These are phyloP conservation scores for Clonostachys rosea DNA, from an alignment of 2,329 filamentous ascomycete species.

Conservation along the genomic window DNA sequence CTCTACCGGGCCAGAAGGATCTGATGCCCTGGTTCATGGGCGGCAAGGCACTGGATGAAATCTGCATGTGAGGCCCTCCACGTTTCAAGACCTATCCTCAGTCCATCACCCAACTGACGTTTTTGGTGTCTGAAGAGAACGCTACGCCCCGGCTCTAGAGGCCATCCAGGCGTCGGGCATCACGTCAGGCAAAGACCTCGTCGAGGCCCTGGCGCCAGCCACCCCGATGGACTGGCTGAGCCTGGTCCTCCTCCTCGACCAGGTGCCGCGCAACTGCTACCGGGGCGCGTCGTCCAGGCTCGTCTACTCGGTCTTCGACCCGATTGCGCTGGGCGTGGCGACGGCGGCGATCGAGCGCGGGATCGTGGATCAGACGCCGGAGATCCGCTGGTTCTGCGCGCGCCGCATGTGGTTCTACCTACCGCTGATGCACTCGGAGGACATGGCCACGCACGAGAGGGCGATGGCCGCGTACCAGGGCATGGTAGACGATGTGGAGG, in stretches of 20 bases:
- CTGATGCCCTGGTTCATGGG: constrained; percentile 26
- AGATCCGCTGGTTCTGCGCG: constrained; percentile 23
- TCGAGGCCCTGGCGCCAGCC: constrained; percentile 15
- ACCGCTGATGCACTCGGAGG: constrained; percentile 56
- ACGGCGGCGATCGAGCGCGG: constrained; percentile 22
- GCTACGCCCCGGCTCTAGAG: constrained; percentile 23
- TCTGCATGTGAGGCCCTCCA: constrained; percentile 20
- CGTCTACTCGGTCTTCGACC: constrained; percentile 52
- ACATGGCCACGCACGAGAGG: constrained; percentile 34
- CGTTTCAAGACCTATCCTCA: not conserved
- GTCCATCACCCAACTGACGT: not conserved
- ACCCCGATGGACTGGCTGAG: constrained; percentile 34
- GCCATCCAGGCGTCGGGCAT: constrained; percentile 17
- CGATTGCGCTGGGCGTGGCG: constrained; percentile 40
- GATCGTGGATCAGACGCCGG: constrained; percentile 11
- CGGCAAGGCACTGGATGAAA: constrained; percentile 23
- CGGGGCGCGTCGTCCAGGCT: constrained; percentile 37
- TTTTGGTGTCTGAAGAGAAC: constrained; percentile 5
- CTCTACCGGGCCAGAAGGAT: constrained; percentile 16
- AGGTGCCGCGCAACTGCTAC: constrained; percentile 58
- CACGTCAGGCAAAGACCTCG: constrained; percentile 18
- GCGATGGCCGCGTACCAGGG: constrained; percentile 21
- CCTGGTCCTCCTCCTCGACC: constrained; percentile 55
- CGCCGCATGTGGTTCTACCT: constrained; percentile 54
- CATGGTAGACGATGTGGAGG: constrained; percentile 22